These are phyloP conservation scores for Phytomonas francai DNA, from an alignment of 208 protist genomes.

Conservation along the genomic window DNA sequence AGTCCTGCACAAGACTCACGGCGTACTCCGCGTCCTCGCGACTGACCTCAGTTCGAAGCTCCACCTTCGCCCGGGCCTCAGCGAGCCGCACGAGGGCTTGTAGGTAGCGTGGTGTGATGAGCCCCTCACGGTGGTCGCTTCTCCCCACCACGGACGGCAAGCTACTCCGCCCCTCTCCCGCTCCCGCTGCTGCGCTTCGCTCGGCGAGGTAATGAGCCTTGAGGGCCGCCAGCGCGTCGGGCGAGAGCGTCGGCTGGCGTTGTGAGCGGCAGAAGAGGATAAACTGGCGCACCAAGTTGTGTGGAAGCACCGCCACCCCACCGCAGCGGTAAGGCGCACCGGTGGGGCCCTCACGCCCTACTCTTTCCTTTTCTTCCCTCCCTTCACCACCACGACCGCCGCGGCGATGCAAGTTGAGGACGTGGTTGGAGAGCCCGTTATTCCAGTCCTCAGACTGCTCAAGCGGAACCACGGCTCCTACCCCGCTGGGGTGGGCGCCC, in stretches of 20 bases:
- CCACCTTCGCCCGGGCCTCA: conserved; percentile 88
- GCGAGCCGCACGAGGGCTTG: conserved; percentile 92
- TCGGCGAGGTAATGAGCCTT: conserved; percentile 57
- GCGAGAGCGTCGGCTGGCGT: conserved; percentile 54
- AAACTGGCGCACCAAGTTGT: conserved; percentile 59
- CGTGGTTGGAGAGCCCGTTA: conserved; percentile 89
- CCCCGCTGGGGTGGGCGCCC: no score
- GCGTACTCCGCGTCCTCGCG: conserved; percentile 90
- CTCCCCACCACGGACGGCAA: not conserved
- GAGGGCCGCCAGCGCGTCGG: conserved; percentile 52
- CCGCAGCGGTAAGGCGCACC: not conserved
- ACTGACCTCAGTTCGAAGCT: conserved; percentile 86
- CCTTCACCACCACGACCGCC: not conserved
- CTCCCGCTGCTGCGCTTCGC: conserved; percentile 11
- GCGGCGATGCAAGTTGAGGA: conserved; percentile 82
- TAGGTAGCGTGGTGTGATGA: conserved; percentile 93
- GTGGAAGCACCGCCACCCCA: conserved; percentile 28
- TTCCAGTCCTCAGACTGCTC: not conserved
- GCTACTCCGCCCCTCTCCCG: not conserved
- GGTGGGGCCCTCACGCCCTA: not conserved
- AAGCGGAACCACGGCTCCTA: no score
- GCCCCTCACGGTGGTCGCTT: conserved; percentile 16
- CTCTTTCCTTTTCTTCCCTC: not conserved
- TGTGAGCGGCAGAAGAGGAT: conserved; percentile 53
- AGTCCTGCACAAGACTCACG: conserved; percentile 81